phyloP scores from a whole-genome alignment of 257 asterid species.

The Apocynum venetum region DNA sequence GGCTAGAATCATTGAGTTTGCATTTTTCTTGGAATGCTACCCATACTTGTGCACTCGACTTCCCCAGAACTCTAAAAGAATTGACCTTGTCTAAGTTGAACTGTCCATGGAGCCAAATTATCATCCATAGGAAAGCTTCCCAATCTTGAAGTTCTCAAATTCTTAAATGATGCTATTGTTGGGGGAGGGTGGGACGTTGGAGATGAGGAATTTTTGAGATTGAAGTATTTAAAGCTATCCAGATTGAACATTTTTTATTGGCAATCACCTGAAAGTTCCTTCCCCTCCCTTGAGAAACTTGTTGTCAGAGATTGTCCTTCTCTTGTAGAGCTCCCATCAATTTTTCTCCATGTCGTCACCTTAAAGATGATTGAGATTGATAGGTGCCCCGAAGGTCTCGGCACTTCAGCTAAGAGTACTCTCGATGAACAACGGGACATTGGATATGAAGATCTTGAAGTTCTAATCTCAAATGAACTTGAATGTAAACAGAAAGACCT shows the following conservation, averaged over 20 bases:
- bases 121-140: neutral
- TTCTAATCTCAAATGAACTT: neutral
- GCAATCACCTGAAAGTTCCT: neutral
- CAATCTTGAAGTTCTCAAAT: neutral
- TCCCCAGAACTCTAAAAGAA: neutral
- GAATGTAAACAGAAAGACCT: neutral
- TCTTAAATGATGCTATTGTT: neutral
- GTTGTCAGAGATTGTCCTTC: neutral
- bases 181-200: neutral
- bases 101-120: neutral
- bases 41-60: neutral
- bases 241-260: neutral
- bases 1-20: neutral
- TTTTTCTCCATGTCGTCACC: neutral
- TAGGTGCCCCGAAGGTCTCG: neutral
- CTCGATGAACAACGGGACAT: neutral
- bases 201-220: neutral
- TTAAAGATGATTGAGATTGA: neutral
- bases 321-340: neutral
- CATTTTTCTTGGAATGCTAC: neutral
- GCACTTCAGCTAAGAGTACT: neutral
- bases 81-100: neutral
- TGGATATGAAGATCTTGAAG: neutral
- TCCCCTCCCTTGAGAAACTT: neutral
- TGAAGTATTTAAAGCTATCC: neutral